These are phyloP conservation scores for Pistacia integerrima DNA, from an alignment of 345 rosid species.

Conservation along the genomic window DNA sequence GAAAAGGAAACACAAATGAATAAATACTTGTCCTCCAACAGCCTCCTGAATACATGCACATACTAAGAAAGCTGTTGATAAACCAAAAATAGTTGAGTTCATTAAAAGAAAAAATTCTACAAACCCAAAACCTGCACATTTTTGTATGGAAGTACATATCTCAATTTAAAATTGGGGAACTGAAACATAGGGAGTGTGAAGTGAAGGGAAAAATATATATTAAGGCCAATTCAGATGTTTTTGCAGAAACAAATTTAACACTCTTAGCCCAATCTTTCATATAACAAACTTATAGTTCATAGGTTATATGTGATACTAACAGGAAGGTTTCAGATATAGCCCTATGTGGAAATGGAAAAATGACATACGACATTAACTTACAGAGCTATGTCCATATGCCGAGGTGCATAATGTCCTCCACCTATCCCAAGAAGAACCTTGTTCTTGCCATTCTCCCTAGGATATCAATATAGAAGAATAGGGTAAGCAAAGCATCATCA, in stretches of 20 bases:
- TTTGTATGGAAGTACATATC: background rate
- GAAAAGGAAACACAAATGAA: too few relatives aligned
- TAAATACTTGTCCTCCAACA: too few relatives aligned
- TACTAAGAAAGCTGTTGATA: background rate
- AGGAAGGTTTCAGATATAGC: background rate
- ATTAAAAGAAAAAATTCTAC: background rate
- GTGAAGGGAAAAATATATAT: too few relatives aligned
- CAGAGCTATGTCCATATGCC: conserved; percentile 83
- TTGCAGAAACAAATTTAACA: conserved; percentile 3
- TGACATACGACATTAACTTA: conserved; percentile 37
- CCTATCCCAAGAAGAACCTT: conserved; percentile 88
- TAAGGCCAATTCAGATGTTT: background rate
- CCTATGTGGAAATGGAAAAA: background rate
- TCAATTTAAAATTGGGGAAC: background rate
- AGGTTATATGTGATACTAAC: background rate
- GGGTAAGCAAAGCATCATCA: background rate
- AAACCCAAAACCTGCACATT: background rate
- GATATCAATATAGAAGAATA: conserved; percentile 4
- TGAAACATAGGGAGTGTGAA: background rate
- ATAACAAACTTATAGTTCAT: background rate
- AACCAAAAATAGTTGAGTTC: background rate
- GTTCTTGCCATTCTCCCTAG: conserved; percentile 55
- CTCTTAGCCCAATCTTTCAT: conserved; percentile 7
- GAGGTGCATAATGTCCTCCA: conserved; percentile 94
- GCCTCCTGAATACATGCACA: too few relatives aligned